Evolutionary conservation across 352 stramenopile genomes (phyloP), one percentile per base, ranked within the genome.

Genomic region (Phytopythium cucurbitacearum): DNA sequence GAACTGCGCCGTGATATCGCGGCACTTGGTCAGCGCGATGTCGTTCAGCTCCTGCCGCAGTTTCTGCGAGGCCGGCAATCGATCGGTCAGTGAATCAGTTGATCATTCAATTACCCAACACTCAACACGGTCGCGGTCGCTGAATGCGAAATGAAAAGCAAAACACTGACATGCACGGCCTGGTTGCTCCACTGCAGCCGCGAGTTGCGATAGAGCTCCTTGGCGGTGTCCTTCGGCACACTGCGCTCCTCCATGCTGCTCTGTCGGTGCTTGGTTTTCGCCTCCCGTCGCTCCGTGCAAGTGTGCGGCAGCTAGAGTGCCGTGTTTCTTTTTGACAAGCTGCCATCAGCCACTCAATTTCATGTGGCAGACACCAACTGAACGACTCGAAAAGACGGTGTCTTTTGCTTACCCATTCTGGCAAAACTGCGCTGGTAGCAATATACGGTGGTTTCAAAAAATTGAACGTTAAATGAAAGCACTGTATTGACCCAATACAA

Each of bases 161-260:
- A 15, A 39, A 15, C n/a, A 76, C 73, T 49, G 51, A 91, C 78
- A 44, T 93, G 80, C 56, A 91, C 80, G 3, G 82, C 82, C 59
- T 91, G 82, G 64, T 91, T 93, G 59, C 80, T 91, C 82, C 82
- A 90, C 38, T 75, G 80, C 62, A 93, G 71, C 36, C 82, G 78
- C 63, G 78, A 90, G 39, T 75, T 82, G 61, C 82, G 82, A 59
- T 85, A 88, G 28, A 67, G 59, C 51, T 80, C 69, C 70, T 90
- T 90, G 15, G 73, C 76, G 32, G 70, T 86, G 66, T 90, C 80
- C 61, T 87, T 86, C 50, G 86, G 75, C 58, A 86, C 71, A 28
- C 69, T 51, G 48, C 80, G 57, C 64, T 28, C 21, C 21, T 87
- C 78, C 64, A 69, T 69, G 12, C 16, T 59, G 28, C 13, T n/a